phyloP scores from a whole-genome alignment of 31 red algal species.

The Porphyra umbilicalis region DNA sequence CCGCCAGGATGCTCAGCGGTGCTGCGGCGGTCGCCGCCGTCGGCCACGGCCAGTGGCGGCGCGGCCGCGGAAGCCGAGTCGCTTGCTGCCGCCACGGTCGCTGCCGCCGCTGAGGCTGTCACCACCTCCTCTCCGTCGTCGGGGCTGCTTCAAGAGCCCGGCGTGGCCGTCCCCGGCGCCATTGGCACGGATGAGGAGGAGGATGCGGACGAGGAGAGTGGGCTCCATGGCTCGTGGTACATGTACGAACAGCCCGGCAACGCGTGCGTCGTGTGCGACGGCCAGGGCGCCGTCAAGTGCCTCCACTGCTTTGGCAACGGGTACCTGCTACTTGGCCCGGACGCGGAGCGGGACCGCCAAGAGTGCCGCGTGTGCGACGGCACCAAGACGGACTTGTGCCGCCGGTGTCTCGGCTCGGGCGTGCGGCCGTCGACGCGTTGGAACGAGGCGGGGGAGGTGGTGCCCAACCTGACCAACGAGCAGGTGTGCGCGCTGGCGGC shows the following conservation, averaged over 20 bases:
- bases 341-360: constrained; percentile 42
- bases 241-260: constrained; percentile 68
- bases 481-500: constrained; percentile 17
- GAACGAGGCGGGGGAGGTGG: constrained; percentile 10
- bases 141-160: not conserved
- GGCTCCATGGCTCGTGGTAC: constrained; percentile 42
- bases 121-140: not conserved
- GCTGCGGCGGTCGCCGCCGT: not conserved
- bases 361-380: constrained; percentile 56
- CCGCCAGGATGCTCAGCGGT: not conserved
- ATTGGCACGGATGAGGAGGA: not conserved
- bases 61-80: not conserved
- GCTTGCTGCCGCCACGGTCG: not conserved
- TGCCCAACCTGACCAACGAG: constrained; percentile 61
- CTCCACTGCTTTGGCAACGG: constrained; percentile 83
- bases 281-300: constrained; percentile 43
- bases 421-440: constrained; percentile 36
- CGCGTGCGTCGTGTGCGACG: constrained; percentile 57
- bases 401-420: constrained; percentile 60
- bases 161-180: not conserved
- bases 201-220: not conserved
- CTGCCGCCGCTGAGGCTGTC: not conserved
- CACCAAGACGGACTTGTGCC: constrained; percentile 21
- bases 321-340: constrained; percentile 62
- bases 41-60: not conserved